A percentile compares a stretch with the other conserved stretches of the same genome.
Evolutionary conservation across 768 basidiomycete genomes (phyloP).

Genomic region (Flagelloscypha sp.): DNA sequence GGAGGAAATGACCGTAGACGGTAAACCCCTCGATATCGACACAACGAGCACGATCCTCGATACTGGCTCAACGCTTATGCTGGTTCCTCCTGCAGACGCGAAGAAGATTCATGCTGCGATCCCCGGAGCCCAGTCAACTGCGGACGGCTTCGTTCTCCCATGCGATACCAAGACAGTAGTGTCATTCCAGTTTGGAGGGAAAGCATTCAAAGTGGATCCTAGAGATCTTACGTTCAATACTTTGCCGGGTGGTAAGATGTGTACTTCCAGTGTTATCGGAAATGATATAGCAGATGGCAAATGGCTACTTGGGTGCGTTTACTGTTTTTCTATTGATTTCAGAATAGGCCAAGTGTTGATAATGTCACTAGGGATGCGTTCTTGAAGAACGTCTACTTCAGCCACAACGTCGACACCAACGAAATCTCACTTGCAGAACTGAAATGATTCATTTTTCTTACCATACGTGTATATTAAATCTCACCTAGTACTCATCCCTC

Average conservation of each 20-base stretch:
- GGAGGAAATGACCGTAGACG: slow-evolving; percentile 34
- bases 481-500: too few relatives aligned
- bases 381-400: slow-evolving; percentile 33
- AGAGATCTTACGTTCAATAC: slow-evolving; percentile 3
- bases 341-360: too few relatives aligned
- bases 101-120: slow-evolving; percentile 33
- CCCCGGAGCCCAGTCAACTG: slow-evolving; percentile 23
- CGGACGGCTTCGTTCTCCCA: slow-evolving; percentile 20
- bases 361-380: too few relatives aligned
- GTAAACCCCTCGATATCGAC: slow-evolving; percentile 24
- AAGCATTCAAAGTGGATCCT: slow-evolving; percentile 2
- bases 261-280: slow-evolving; percentile 3
- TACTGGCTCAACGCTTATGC: slow-evolving; percentile 16
- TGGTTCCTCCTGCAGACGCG: slow-evolving; percentile 34
- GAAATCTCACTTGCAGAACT: slow-evolving; percentile 26
- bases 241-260: slow-evolving; percentile 1
- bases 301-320: neutral
- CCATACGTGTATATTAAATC: too few relatives aligned
- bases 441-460: slow-evolving; percentile 15
- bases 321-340: neutral
- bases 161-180: slow-evolving; percentile 5
- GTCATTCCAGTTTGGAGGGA: slow-evolving; percentile 4
- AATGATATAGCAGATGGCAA: slow-evolving; percentile 1
- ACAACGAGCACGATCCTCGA: slow-evolving; percentile 42
- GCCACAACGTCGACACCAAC: slow-evolving; percentile 26